Percentiles rank a stretch among this genome's conserved stretches.
phyloP scores from a whole-genome alignment of 2,329 filamentous ascomycete genomes.

The Nemania sp. region DNA sequence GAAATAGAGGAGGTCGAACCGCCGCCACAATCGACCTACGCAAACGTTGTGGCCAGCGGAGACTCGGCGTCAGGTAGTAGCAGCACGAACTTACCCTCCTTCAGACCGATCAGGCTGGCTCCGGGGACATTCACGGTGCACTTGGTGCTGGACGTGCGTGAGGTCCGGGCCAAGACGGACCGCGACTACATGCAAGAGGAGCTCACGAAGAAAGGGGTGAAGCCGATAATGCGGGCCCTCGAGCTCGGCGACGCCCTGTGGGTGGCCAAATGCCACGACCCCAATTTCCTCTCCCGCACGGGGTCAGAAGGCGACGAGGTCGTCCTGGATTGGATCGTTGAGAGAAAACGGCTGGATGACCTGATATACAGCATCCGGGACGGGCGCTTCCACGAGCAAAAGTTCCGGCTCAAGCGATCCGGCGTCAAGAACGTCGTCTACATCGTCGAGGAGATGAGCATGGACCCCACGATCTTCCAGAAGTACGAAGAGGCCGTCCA shows the following conservation, averaged over 20 bases:
- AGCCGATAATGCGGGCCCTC: conserved; percentile 68
- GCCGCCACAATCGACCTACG: conserved; percentile 36
- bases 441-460: conserved; percentile 72
- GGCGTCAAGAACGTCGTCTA: conserved; percentile 80
- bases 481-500: conserved; percentile 70
- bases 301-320: conserved; percentile 71
- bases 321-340: conserved; percentile 79
- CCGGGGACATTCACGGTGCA: conserved; percentile 73
- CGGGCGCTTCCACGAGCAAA: conserved; percentile 81
- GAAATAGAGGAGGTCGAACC: conserved; percentile 32
- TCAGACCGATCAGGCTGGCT: conserved; percentile 64
- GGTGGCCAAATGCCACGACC: conserved; percentile 73
- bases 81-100: conserved; percentile 46
- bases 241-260: conserved; percentile 78
- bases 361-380: conserved; percentile 81
- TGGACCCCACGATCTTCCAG: conserved; percentile 57
- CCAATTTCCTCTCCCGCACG: conserved; percentile 56
- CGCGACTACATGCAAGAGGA: conserved; percentile 78
- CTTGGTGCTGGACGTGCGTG: conserved; percentile 74
- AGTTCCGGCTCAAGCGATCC: conserved; percentile 74
- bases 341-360: conserved; percentile 81
- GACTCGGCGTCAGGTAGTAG: conserved; percentile 30
- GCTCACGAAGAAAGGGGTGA: conserved; percentile 67
- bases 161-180: conserved; percentile 73
- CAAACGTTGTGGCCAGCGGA: conserved; percentile 49